Conservation (phyloP, 2,329 filamentous ascomycete species). For the Ophiostoma sp. region DNA sequence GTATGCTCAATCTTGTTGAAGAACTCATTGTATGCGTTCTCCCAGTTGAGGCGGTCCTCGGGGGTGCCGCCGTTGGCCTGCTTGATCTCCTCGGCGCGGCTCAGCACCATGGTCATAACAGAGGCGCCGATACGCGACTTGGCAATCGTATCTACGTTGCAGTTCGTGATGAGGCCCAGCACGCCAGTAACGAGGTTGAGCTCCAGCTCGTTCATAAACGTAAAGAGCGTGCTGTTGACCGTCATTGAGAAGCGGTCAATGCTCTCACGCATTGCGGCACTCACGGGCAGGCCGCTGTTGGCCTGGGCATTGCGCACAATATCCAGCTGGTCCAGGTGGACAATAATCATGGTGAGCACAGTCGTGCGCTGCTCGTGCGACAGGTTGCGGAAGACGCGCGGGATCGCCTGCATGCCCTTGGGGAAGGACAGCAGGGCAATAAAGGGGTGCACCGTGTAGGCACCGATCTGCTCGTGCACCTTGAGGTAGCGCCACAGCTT, state of each 20-base stretch:
- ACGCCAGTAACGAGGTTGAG: constrained; percentile 88
- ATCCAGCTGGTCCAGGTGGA: constrained; percentile 87
- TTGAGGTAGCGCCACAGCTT: constrained; percentile 83
- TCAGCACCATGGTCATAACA: constrained; percentile 89
- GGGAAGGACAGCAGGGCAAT: constrained; percentile 90
- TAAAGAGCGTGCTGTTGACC: constrained; percentile 85
- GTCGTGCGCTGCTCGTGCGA: constrained; percentile 90
- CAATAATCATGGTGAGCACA: constrained; percentile 89
- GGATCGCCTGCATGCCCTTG: constrained; percentile 95
- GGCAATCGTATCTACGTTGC: constrained; percentile 78
- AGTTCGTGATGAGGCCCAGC: constrained; percentile 75
- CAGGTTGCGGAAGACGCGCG: constrained; percentile 89
- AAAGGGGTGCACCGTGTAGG: constrained; percentile 78
- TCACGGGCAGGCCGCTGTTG: constrained; percentile 45
- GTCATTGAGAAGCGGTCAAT: constrained; percentile 84
- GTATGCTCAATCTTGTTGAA: constrained; percentile 84
- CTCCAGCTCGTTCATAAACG: constrained; percentile 84
- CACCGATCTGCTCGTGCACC: constrained; percentile 84
- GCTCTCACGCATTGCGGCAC: constrained; percentile 68
- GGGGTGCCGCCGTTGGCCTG: constrained; percentile 67
- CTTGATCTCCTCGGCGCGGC: constrained; percentile 87
- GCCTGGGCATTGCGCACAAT: constrained; percentile 79
- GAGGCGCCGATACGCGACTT: constrained; percentile 83
- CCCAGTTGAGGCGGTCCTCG: constrained; percentile 76
- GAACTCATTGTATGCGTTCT: constrained; percentile 73